These are phyloP conservation scores for Chloranthus sessilifolius DNA, from an alignment of 164 flowering plant genomes.

Conservation along the genomic window DNA sequence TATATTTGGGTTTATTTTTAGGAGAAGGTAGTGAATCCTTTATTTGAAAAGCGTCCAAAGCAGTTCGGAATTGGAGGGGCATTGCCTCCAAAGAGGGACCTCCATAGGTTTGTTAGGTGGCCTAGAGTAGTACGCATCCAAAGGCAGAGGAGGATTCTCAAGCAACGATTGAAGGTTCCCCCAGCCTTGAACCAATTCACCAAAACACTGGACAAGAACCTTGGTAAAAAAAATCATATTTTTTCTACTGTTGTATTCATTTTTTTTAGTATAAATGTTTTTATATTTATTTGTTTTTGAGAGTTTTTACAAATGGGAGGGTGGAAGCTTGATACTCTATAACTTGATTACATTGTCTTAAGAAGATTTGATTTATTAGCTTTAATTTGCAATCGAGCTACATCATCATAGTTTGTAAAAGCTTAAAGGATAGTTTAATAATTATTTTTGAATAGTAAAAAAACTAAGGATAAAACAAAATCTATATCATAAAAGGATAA, in stretches of 20 bases:
- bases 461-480: too few relatives aligned
- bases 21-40: constrained; percentile 40
- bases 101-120: constrained; percentile 30
- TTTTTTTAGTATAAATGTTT: background rate
- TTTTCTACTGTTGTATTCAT: background rate
- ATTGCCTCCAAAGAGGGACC: constrained; percentile 37
- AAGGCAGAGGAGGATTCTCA: constrained; percentile 29
- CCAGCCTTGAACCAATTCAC: constrained; percentile 29
- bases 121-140: constrained; percentile 28
- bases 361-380: too few relatives aligned
- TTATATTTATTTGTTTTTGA: background rate
- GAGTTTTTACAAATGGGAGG: too few relatives aligned
- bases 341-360: too few relatives aligned
- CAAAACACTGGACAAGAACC: constrained; percentile 25
- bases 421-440: too few relatives aligned
- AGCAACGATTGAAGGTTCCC: constrained; percentile 30
- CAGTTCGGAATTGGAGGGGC: constrained; percentile 44
- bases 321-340: too few relatives aligned
- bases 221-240: constrained; percentile 13
- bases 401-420: too few relatives aligned
- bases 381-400: too few relatives aligned
- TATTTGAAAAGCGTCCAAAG: constrained; percentile 40
- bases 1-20: constrained; percentile 2
- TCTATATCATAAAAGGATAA: too few relatives aligned
- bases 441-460: too few relatives aligned